A percentile compares a stretch with the other conserved stretches of the same genome.
Evolutionary conservation across 805 yeast species (phyloP).

Genomic region (Ogataea pignaliae): DNA sequence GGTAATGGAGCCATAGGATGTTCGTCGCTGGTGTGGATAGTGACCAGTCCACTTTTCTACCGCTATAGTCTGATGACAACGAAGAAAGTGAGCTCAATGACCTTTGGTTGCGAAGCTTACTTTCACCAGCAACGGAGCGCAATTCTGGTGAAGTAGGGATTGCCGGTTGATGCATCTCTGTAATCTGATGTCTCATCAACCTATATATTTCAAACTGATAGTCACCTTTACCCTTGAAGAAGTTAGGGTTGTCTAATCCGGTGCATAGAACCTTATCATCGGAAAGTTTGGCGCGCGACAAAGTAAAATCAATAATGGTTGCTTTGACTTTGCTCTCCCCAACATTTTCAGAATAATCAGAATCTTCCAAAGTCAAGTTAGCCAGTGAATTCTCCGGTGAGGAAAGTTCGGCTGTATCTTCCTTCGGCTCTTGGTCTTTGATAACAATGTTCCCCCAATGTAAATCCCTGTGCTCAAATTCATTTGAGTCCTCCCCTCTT

Average conservation of each 20-base stretch:
- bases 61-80: slow-evolving; percentile 2
- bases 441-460: slow-evolving; percentile 63
- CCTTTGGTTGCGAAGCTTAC: slow-evolving; percentile 1
- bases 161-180: neutral
- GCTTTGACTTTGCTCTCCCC: slow-evolving; percentile 23
- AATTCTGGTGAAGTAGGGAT: neutral
- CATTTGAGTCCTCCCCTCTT: slow-evolving; percentile 44
- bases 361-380: slow-evolving; percentile 9
- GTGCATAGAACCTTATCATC: slow-evolving; percentile 37
- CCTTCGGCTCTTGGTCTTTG: neutral
- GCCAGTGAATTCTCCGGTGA: slow-evolving; percentile 12
- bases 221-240: slow-evolving; percentile 57
- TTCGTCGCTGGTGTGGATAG: slow-evolving; percentile 45
- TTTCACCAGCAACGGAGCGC: slow-evolving; percentile 5
- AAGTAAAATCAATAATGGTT: slow-evolving; percentile 54
- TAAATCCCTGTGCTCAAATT: slow-evolving; percentile 70
- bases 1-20: slow-evolving; percentile 59
- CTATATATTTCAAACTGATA: slow-evolving; percentile 60
- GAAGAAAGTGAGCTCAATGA: neutral
- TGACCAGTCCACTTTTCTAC: slow-evolving; percentile 43
- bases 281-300: slow-evolving; percentile 42
- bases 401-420: neutral
- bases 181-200: slow-evolving; percentile 40
- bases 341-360: neutral
- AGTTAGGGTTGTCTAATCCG: slow-evolving; percentile 59